phyloP scores from a whole-genome alignment of 2,329 filamentous ascomycete species.

The Pseudogymnoascus sp. region DNA sequence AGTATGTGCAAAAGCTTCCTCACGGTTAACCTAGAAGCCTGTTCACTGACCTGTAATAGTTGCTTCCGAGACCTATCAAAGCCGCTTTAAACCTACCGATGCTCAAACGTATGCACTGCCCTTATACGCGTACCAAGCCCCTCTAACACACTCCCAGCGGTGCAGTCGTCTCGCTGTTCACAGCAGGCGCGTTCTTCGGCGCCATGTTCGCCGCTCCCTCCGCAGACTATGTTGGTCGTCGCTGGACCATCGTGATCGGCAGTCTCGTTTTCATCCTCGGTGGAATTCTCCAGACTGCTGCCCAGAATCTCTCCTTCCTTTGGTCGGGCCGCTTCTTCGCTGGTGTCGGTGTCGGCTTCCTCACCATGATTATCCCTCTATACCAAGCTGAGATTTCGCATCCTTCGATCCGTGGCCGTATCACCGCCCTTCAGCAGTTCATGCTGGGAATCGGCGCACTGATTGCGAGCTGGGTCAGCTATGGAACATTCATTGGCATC shows the following conservation, averaged over 20 bases:
- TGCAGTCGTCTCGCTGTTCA: conserved; percentile 71
- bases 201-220: conserved; percentile 63
- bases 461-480: conserved; percentile 66
- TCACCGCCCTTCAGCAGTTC: conserved; percentile 73
- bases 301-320: conserved; percentile 50
- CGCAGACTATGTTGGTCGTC: conserved; percentile 65
- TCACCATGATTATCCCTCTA: conserved; percentile 44
- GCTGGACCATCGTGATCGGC: conserved; percentile 66
- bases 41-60: conserved; percentile 26
- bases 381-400: conserved; percentile 77
- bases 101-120: conserved; percentile 3
- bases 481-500: conserved; percentile 39
- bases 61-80: conserved; percentile 39
- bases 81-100: conserved; percentile 29
- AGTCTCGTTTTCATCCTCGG: conserved; percentile 65
- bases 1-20: neutral
- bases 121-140: neutral
- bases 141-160: conserved; percentile 38
- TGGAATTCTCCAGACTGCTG: conserved; percentile 66
- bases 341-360: conserved; percentile 50
- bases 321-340: conserved; percentile 65
- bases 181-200: conserved; percentile 49
- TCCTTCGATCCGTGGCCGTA: conserved; percentile 64
- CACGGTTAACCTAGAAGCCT: neutral
- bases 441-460: conserved; percentile 74